Conservation (phyloP, 345 rosid genomes). For the Acer yangbiense region DNA sequence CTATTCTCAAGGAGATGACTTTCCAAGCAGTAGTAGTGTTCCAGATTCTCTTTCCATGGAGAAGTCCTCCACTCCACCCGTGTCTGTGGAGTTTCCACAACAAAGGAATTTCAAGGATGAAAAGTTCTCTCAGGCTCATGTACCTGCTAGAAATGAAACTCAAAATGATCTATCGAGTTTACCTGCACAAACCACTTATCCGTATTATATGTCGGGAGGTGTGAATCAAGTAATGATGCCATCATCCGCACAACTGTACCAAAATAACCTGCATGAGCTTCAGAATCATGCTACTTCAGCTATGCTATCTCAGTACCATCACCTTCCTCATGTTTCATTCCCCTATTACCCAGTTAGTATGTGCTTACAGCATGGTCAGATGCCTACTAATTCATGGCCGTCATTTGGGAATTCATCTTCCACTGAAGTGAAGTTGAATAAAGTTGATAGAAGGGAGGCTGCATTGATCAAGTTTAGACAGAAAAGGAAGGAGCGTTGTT, state of each 20-base stretch:
- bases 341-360: slow-evolving; percentile 70
- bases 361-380: slow-evolving; percentile 68
- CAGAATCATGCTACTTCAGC: slow-evolving; percentile 48
- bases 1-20: slow-evolving; percentile 57
- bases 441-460: slow-evolving; percentile 86
- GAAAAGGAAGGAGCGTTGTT: slow-evolving; percentile 92
- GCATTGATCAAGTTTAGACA: slow-evolving; percentile 90
- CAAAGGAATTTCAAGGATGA: slow-evolving; percentile 48
- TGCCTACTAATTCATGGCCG: slow-evolving; percentile 64
- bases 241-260: slow-evolving; percentile 59
- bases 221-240: slow-evolving; percentile 75
- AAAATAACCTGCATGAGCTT: slow-evolving; percentile 52
- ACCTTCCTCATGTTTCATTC: slow-evolving; percentile 64
- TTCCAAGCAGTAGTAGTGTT: slow-evolving; percentile 51
- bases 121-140: slow-evolving; percentile 32
- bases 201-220: slow-evolving; percentile 74
- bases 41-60: slow-evolving; percentile 60
- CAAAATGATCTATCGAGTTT: slow-evolving; percentile 53
- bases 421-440: slow-evolving; percentile 55
- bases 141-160: slow-evolving; percentile 47
- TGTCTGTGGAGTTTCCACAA: slow-evolving; percentile 50
- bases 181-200: slow-evolving; percentile 53
- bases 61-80: slow-evolving; percentile 63
- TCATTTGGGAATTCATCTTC: slow-evolving; percentile 55
- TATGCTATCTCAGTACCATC: slow-evolving; percentile 69